Evolutionary conservation across 495 filamentous ascomycete genomes (phyloP).

Genomic region (Annulohypoxylon moriforme): DNA sequence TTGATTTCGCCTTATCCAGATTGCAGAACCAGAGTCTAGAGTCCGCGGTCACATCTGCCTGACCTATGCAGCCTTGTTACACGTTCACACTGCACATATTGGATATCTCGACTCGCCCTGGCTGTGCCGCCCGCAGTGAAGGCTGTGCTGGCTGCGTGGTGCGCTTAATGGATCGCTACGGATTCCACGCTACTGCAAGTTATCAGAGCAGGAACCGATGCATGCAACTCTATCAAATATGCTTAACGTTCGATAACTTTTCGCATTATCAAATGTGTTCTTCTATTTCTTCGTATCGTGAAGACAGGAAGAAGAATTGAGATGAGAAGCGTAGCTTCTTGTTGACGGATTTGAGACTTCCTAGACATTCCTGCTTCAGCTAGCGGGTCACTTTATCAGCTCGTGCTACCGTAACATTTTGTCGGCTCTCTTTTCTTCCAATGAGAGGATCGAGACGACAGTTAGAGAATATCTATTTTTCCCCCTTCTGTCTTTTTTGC

Average conservation of each 20-base stretch:
- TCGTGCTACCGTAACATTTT: constrained; percentile 41
- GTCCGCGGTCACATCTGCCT: constrained; percentile 21
- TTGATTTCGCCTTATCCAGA: constrained; percentile 1
- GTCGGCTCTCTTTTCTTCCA: constrained; percentile 17
- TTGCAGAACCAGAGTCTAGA: constrained; percentile 1
- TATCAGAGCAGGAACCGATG: constrained; percentile 34
- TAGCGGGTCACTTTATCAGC: constrained; percentile 33
- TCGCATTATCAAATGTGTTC: constrained; percentile 22
- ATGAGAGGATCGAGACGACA: constrained; percentile 29
- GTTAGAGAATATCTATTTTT: constrained; percentile 21
- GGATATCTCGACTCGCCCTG: constrained; percentile 9
- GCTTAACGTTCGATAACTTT: constrained; percentile 10
- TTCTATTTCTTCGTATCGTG: not conserved
- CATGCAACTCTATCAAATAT: constrained; percentile 14
- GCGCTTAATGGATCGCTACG: constrained; percentile 26
- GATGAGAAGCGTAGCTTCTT: constrained; percentile 11
- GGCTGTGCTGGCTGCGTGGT: constrained; percentile 33
- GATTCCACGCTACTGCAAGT: constrained; percentile 37
- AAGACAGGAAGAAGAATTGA: constrained; percentile 1
- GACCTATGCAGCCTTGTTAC: constrained; percentile 5
- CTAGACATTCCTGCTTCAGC: constrained; percentile 24
- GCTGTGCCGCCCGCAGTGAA: constrained; percentile 39
- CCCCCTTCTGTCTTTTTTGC: not conserved
- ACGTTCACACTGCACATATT: constrained; percentile 7
- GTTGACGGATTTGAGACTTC: constrained; percentile 3